Conservation (phyloP, 768 basidiomycete species). For the Tulasnella sp. region DNA sequence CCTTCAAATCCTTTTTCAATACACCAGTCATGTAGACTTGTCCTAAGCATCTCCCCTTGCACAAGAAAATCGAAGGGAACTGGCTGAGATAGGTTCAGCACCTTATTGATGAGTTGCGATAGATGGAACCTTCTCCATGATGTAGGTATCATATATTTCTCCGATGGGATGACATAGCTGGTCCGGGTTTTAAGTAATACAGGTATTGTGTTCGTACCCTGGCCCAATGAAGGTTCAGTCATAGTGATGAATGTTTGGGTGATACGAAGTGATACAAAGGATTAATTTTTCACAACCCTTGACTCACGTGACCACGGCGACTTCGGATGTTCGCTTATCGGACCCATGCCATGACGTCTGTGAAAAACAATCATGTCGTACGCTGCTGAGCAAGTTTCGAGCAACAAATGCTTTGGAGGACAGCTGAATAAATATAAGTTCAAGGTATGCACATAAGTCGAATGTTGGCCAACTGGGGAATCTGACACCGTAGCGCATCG, state of each 20-base stretch:
- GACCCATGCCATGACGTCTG: no score
- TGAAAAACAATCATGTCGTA: no score
- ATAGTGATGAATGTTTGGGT: no score
- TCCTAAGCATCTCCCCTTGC: slow-evolving; percentile 63
- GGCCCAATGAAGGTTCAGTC: no score
- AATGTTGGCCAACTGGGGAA: no score
- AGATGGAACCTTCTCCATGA: slow-evolving; percentile 92
- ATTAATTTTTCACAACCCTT: no score
- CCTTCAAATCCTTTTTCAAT: slow-evolving; percentile 54
- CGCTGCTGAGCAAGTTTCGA: slow-evolving; percentile 60
- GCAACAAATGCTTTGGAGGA: slow-evolving; percentile 71
- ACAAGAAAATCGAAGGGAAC: slow-evolving; percentile 91
- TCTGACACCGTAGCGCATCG: slow-evolving; percentile 8
- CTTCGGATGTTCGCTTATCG: no score
- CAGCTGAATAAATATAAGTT: slow-evolving; percentile 76
- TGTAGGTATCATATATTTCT: slow-evolving; percentile 86
- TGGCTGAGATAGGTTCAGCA: slow-evolving; percentile 55
- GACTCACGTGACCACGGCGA: no score
- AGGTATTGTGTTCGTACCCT: slow-evolving; percentile 27
- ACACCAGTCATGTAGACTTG: slow-evolving; percentile 63
- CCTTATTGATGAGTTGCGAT: slow-evolving; percentile 93
- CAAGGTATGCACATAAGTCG: slow-evolving; percentile 54
- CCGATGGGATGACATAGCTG: slow-evolving; percentile 59
- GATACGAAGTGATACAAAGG: no score
- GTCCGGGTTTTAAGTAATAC: slow-evolving; percentile 64